Base-by-base conservation (phyloP, 768 basidiomycete species). In the Sporobolomyces phaffii region DNA sequence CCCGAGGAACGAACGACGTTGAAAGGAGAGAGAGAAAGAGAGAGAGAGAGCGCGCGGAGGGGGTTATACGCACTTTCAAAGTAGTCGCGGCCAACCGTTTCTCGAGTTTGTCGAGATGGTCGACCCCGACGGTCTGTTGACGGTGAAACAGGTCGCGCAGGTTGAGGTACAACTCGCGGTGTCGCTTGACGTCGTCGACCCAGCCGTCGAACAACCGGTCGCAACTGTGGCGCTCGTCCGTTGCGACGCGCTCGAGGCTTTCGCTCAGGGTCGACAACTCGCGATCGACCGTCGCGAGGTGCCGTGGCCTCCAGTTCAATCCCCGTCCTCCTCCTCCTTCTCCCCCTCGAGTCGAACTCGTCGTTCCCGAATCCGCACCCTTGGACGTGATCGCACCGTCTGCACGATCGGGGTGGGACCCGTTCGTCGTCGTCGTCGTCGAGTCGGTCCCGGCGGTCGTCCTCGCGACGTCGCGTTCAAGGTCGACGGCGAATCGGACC, bases 51-150 rank as follows among this genome's bases (percentile, higher is more conserved):
- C 10, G 28, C 8, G 22, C 9, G 22, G 31, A 34, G 41, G 29
- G 48, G 4, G 11, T n/a, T n/a, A n/a, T 5, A 33, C 41, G 7
- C 43, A 93, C 82, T 77, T 90, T 92, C 70, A 84, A 78, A 4
- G 86, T 84, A 60, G 83, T 88, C 0, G 80, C 79, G 62, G 93
- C 91, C 36, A 93, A 86, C 40, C 90, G 86, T 75, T 90, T 93
- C 78, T 87, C 87, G 64, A 98, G 80, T 40, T 87, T 83, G 64
- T 96, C 91, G 3, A 91, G 90, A 69, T 88, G 86, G 75, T 97
- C 94, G 43, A 85, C 82, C 0, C 91, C 90, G 47, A 93, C 82
- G 81, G 76, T 93, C 90, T 33, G 90, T 85, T 78, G 96, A 86
- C 50, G 70, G 5, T 13, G 45, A 7, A 68, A 67, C 22, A 72